Base-by-base conservation (phyloP, 164 flowering plant genomes). In the Macadamia tetraphylla region DNA sequence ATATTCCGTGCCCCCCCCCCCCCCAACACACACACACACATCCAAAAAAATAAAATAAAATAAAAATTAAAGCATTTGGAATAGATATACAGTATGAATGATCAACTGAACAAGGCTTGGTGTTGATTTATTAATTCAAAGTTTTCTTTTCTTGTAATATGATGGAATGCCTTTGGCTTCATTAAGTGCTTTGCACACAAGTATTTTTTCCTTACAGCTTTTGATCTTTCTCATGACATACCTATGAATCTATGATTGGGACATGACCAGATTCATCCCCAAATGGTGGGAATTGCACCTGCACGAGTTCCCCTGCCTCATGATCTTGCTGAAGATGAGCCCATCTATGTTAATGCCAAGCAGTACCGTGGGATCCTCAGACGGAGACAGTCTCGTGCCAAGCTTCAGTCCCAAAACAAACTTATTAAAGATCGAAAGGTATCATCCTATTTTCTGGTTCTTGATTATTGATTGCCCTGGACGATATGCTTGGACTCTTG, bases 341-440 rank as follows among this genome's bases (percentile, higher is more conserved):
- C 98, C 57, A 85, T 92, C 23, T 91, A 72, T 75, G 97, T 91
- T 46, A 91, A 91, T 76, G 87, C 97, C 8, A 87, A 88, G 73
- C 98, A 92, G 65, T 92, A 87, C 73, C 82, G 81, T 70, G 92
- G 85, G 10, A 92, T 92, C 64, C 83, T 90, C 43, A 82, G 90
- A 56, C 81, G 98, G 74, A 79, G 98, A 67, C 85, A 87, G 74
- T 78, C 80, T 2, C 87, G 96, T 53, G 96, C 98, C 51, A 92
- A 86, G 82, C 86, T 84, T 4, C 96, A 92, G 83, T 89, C 92
- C 62, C 89, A 83, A 69, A 90, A 89, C 80, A 89, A 89, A 73
- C 84, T 89, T 43, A 61, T 85, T 56, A 87, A 82, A 77, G 55
- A 43, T 71, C 82, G 98, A 9, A 90, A 88, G 84, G 98, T 91